Percentiles rank a stretch among this genome's conserved stretches.
These are phyloP conservation scores for Clavispora phyllophila DNA, from an alignment of 805 yeast genomes.

Conservation along the genomic window DNA sequence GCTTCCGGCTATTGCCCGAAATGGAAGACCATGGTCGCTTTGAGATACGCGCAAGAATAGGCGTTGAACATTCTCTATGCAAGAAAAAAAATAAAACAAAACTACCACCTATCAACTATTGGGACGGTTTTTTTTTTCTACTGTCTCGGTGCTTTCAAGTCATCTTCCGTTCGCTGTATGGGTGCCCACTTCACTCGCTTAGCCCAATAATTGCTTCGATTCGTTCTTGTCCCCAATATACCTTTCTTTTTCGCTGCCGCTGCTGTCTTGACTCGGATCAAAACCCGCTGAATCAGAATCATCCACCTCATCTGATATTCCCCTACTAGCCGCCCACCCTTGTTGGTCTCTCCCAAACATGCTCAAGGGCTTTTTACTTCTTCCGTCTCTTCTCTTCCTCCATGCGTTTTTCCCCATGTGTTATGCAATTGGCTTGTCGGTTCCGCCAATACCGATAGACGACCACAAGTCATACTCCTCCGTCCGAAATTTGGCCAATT, in stretches of 20 bases:
- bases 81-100: neutral
- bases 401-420: neutral
- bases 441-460: constrained; percentile 31
- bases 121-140: neutral
- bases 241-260: neutral
- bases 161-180: neutral
- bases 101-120: neutral
- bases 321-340: neutral
- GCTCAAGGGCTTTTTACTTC: neutral
- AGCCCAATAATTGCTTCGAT: neutral
- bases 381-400: neutral
- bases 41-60: no score
- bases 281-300: neutral
- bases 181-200: neutral
- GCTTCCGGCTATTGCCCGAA: no score
- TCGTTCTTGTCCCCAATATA: neutral
- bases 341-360: neutral
- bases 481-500: constrained; percentile 25
- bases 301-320: neutral
- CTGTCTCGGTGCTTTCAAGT: neutral
- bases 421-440: constrained; percentile 27
- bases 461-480: constrained; percentile 27
- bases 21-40: no score
- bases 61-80: neutral
- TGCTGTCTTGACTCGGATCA: neutral